Percentiles rank a stretch among this genome's conserved stretches.
Evolutionary conservation across 163 green algal genomes (phyloP).

Genomic region (Coccomyxa subellipsoidea): DNA sequence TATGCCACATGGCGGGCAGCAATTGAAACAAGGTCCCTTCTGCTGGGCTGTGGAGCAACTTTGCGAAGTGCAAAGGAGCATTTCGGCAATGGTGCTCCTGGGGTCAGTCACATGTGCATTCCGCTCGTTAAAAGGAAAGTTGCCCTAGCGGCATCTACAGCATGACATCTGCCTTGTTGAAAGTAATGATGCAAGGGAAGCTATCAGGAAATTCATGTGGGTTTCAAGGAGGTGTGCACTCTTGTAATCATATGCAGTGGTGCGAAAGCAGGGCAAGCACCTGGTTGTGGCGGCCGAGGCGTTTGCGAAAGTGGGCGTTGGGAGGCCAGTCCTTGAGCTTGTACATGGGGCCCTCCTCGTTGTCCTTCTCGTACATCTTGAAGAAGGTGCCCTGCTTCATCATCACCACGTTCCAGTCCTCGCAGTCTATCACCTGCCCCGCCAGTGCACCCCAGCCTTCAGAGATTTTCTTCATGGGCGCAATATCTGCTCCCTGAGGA

Average conservation of each 20-base stretch:
- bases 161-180: neutral
- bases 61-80: neutral
- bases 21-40: neutral
- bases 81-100: neutral
- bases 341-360: conserved; percentile 42
- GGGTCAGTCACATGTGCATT: neutral
- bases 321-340: conserved; percentile 86
- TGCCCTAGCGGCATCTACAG: no score
- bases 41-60: neutral
- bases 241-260: neutral
- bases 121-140: neutral
- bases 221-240: neutral
- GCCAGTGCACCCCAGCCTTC: neutral
- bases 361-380: conserved; percentile 13
- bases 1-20: no score
- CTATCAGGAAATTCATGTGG: neutral
- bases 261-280: conserved; percentile 12
- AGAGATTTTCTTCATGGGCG: neutral
- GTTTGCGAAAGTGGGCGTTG: conserved; percentile 29
- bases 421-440: conserved; percentile 24
- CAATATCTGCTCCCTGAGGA: neutral
- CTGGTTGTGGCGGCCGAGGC: conserved; percentile 46
- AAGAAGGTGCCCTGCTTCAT: conserved; percentile 27
- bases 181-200: neutral
- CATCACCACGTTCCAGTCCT: neutral